Conservation (phyloP, 768 basidiomycete species). For the Trametes meyenii region DNA sequence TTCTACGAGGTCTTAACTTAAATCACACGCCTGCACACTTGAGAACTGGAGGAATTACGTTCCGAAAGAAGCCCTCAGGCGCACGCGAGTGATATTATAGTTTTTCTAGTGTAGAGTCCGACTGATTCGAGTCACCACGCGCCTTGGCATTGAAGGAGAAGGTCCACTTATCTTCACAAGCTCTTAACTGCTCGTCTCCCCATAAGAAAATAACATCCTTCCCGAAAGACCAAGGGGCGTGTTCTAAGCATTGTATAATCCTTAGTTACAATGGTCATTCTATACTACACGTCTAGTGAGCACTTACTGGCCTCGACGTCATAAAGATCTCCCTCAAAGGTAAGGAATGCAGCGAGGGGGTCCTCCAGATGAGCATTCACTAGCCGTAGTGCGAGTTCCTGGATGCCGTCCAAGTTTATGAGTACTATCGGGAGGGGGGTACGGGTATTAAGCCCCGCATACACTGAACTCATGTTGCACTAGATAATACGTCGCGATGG, state of each 20-base stretch:
- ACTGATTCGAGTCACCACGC: not conserved
- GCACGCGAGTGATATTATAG: too few species aligned
- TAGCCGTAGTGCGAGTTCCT: conserved; percentile 22
- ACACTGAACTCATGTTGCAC: conserved; percentile 23
- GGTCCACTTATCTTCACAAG: conserved; percentile 22
- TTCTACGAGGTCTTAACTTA: too few species aligned
- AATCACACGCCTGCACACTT: too few species aligned
- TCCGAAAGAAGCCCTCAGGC: too few species aligned
- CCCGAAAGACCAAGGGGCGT: conserved; percentile 17
- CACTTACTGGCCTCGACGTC: conserved; percentile 18
- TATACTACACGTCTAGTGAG: not conserved
- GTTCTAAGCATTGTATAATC: not conserved
- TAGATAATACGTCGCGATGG: conserved; percentile 19
- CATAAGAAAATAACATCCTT: conserved; percentile 21
- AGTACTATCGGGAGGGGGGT: not conserved
- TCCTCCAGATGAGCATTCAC: conserved; percentile 12
- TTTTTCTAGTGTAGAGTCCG: too few species aligned
- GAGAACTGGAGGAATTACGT: too few species aligned
- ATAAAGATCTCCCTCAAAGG: conserved; percentile 17
- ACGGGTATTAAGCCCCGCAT: not conserved
- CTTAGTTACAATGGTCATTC: not conserved
- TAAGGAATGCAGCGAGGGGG: conserved; percentile 5
- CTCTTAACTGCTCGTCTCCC: conserved; percentile 11
- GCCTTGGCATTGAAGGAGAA: conserved; percentile 13
- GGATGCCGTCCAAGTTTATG: too few species aligned